Conservation (phyloP, 805 yeast genomes). For the Saturnispora kantuleensis region DNA sequence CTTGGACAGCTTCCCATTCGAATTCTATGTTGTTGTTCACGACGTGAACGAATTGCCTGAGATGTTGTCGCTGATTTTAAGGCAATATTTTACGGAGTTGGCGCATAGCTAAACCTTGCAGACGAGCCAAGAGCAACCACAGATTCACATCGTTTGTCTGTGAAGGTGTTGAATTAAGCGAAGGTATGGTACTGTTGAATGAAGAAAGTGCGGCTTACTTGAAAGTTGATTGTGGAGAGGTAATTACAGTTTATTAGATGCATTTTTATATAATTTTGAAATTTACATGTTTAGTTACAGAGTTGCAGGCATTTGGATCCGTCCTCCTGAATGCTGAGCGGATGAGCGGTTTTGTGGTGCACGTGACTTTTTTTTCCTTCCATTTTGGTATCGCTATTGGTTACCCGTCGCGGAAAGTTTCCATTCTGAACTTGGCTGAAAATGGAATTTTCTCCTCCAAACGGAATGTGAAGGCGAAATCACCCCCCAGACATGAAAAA, state of each 20-base stretch:
- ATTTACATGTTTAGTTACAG: too few species aligned
- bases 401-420: not conserved
- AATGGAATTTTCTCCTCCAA: not conserved
- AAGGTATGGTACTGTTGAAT: too few species aligned
- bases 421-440: not conserved
- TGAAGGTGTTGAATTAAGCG: too few species aligned
- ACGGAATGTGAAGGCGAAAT: not conserved
- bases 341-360: too few species aligned
- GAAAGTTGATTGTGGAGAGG: too few species aligned
- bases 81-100: slow-evolving; percentile 83
- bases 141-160: too few species aligned
- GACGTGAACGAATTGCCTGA: slow-evolving; percentile 85
- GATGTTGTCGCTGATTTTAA: slow-evolving; percentile 76
- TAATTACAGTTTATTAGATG: not conserved
- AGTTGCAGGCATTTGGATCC: too few species aligned
- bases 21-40: slow-evolving; percentile 88
- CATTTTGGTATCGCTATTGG: not conserved
- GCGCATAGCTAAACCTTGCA: slow-evolving; percentile 19
- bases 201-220: too few species aligned
- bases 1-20: slow-evolving; percentile 92
- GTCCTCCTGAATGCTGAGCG: too few species aligned
- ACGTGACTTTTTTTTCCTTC: too few species aligned
- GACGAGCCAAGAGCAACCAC: too few species aligned
- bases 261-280: not conserved
- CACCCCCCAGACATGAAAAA: not conserved